phyloP scores from a whole-genome alignment of 768 basidiomycete genomes.

The Ramaria sp. region DNA sequence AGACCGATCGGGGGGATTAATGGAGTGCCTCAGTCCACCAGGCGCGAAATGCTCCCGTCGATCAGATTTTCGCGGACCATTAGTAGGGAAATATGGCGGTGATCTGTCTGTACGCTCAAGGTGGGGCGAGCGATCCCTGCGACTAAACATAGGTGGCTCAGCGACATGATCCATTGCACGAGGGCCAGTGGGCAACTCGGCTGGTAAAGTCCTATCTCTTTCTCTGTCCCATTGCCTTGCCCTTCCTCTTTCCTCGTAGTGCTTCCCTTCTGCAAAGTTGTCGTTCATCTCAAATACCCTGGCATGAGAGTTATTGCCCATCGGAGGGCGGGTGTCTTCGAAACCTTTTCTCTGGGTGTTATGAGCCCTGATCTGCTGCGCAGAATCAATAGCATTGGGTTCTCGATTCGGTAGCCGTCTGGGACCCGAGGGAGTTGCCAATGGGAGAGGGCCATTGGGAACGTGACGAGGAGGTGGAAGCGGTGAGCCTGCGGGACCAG shows the following conservation, averaged over 20 bases:
- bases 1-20: neutral
- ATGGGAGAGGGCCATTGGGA: neutral
- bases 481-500: conserved; percentile 10
- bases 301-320: neutral
- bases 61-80: neutral
- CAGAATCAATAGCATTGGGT: neutral
- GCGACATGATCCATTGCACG: conserved; percentile 5
- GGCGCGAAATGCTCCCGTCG: neutral
- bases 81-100: neutral
- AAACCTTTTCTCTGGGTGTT: neutral
- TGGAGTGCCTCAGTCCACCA: neutral
- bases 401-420: neutral
- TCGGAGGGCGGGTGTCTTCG: neutral
- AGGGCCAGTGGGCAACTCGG: conserved; percentile 7
- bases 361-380: neutral
- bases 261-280: neutral
- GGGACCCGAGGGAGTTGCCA: conserved; percentile 2
- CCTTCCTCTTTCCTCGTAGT: neutral
- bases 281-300: neutral
- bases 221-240: neutral
- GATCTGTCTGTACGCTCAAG: neutral
- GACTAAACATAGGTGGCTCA: neutral
- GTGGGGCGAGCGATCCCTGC: neutral
- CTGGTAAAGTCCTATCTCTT: neutral
- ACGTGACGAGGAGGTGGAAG: neutral